phyloP scores from a whole-genome alignment of 306 rosid species.

The Cucurbita moschata region DNA sequence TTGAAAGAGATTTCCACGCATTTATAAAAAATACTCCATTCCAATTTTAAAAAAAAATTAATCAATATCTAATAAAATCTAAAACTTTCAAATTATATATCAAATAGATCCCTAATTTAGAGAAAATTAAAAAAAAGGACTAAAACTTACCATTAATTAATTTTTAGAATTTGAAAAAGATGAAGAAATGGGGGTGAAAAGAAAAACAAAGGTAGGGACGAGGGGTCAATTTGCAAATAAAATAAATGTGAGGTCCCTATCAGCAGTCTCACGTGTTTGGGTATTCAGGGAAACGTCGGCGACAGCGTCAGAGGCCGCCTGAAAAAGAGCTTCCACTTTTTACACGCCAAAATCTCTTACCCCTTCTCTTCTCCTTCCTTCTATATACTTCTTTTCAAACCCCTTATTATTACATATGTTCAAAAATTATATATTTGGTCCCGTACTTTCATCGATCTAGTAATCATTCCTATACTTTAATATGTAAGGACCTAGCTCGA shows the following conservation, averaged over 20 bases:
- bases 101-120: too few species aligned
- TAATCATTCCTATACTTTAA: neutral
- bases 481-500: too few species aligned
- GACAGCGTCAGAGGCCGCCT: neutral
- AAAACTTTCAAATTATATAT: too few species aligned
- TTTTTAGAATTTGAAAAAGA: too few species aligned
- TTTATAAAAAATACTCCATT: too few species aligned
- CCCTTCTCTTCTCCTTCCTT: neutral
- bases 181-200: neutral
- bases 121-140: too few species aligned
- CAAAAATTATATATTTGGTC: neutral
- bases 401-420: neutral
- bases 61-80: too few species aligned
- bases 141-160: too few species aligned
- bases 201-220: neutral
- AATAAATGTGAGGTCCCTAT: neutral
- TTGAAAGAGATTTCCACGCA: too few species aligned
- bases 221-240: neutral
- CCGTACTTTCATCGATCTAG: neutral
- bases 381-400: too few species aligned
- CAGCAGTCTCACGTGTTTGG: neutral
- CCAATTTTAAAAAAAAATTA: too few species aligned
- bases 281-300: neutral
- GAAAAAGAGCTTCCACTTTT: neutral
- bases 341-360: neutral